Evolutionary conservation across 2,329 filamentous ascomycete genomes (phyloP), one percentile per base, ranked within the genome.

Genomic region (Pseudogymnoascus sp.): DNA sequence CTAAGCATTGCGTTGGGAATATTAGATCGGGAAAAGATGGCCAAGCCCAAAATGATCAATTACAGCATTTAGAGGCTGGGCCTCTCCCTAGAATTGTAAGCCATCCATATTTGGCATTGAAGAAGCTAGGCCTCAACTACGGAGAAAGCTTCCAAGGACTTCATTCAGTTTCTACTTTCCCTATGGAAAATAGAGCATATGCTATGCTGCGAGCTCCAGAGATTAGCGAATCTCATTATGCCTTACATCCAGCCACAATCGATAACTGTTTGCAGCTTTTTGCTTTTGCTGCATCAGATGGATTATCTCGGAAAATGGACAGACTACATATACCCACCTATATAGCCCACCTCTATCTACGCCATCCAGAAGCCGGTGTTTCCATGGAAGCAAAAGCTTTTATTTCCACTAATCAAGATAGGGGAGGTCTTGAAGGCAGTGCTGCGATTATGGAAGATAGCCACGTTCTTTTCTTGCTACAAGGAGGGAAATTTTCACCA

Each of bases 1-100:
- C 60, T 0, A 71, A 70, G 60, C 71, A 73, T 60, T 70, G 68
- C 61, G 55, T 51, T 10, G 71, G 71, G 17, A 64, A 66, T 38
- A 64, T 72, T 17, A 48, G 65, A 62, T 17, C 35, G 17, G n/a
- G 60, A 36, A 35, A 21, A 33, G 59, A 55, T 60, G 48, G 15
- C 25, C 27, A 44, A n/a, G 17, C 31, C 17, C 48, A 39, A n/a
- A 4, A 25, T 21, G 38, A 27, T 9, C 15, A 33, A 21, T 21
- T 44, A 35, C 21, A 8, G n/a, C 31, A 9, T 59, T 15, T 6
- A 39, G 38, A 13, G 39, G 39, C 12, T 38, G 29, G 36, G 13
- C 25, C 35, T 27, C 58, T 42, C 35, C 59, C 29, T 15, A 25
- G 58, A 9, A 58, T 63, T 25, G 44, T 63, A 5, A 39, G 39